phyloP scores from a whole-genome alignment of 495 filamentous ascomycete genomes.

The Xeromyces bisporus region DNA sequence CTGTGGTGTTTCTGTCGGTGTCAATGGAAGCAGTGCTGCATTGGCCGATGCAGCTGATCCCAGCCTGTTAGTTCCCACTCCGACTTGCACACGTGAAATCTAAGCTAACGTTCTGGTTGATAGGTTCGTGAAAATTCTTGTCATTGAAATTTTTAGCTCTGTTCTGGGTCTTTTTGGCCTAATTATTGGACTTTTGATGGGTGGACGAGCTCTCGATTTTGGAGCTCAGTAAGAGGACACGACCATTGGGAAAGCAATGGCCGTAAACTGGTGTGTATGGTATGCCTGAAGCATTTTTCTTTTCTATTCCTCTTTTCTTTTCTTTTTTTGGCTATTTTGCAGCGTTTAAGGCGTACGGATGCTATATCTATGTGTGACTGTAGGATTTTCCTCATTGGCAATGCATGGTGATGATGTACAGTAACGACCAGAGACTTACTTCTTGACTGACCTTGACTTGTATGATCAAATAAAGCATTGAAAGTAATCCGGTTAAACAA shows the following conservation, averaged over 20 bases:
- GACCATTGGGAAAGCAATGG: background rate
- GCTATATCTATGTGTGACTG: conserved; percentile 15
- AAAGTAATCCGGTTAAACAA: too few relatives aligned
- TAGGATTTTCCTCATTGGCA: conserved; percentile 15
- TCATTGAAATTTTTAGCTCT: conserved; percentile 99
- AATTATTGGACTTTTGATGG: conserved; percentile 81
- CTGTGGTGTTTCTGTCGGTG: conserved; percentile 92
- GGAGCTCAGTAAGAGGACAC: conserved; percentile 20
- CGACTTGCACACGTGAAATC: background rate
- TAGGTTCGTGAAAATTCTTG: conserved; percentile 96
- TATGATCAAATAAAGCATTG: too few relatives aligned
- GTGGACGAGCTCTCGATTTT: conserved; percentile 66
- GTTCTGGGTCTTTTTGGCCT: conserved; percentile 95
- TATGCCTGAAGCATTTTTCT: conserved; percentile 8
- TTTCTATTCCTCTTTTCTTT: conserved; percentile 8
- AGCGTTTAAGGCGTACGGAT: conserved; percentile 30
- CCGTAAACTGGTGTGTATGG: background rate
- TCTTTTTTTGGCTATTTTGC: conserved; percentile 17
- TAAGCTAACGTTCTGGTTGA: conserved; percentile 10
- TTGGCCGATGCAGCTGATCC: conserved; percentile 91
- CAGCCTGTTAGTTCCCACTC: conserved; percentile 47
- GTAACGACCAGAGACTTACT: conserved; percentile 10
- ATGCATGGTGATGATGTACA: conserved; percentile 16
- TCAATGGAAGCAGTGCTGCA: conserved; percentile 93
- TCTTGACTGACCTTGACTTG: too few relatives aligned